Percentiles rank a stretch among this genome's conserved stretches.
phyloP scores from a whole-genome alignment of 495 filamentous ascomycete species.

The Immersiella caudata region DNA sequence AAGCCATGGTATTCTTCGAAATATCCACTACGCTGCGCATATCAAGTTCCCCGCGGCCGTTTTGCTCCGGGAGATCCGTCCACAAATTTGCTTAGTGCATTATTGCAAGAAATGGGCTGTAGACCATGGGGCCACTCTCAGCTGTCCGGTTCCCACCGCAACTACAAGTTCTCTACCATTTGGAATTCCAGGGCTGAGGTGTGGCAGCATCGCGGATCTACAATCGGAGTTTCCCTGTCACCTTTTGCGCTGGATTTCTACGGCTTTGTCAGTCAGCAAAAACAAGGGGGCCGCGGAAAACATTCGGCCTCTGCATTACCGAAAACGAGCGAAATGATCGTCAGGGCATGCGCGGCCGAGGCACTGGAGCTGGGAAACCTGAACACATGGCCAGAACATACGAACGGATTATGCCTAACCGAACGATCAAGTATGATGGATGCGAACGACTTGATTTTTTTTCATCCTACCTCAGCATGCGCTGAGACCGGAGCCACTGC shows the following conservation, averaged over 20 bases:
- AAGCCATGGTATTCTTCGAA: background rate
- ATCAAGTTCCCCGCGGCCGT: background rate
- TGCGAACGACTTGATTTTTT: background rate
- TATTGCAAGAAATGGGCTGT: background rate
- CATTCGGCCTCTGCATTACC: slow-evolving; percentile 1
- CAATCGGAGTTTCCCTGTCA: background rate
- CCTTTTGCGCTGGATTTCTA: background rate
- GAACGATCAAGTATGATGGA: background rate
- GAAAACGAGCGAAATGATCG: background rate
- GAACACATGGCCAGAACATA: background rate
- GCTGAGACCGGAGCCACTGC: background rate
- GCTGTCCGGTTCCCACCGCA: background rate
- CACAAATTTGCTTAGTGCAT: background rate
- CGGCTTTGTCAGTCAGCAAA: background rate
- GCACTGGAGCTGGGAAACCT: background rate
- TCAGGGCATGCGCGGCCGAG: background rate
- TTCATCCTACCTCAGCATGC: background rate
- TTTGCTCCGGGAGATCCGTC: background rate
- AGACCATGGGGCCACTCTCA: background rate
- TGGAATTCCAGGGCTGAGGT: background rate
- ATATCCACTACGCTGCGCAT: background rate
- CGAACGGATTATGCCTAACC: background rate
- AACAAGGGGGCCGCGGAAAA: background rate
- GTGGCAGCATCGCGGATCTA: background rate
- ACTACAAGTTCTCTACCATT: background rate